A percentile compares a stretch with the other conserved stretches of the same genome.
Evolutionary conservation across 257 asterid genomes (phyloP).

Genomic region (Solanum pinnatisectum): DNA sequence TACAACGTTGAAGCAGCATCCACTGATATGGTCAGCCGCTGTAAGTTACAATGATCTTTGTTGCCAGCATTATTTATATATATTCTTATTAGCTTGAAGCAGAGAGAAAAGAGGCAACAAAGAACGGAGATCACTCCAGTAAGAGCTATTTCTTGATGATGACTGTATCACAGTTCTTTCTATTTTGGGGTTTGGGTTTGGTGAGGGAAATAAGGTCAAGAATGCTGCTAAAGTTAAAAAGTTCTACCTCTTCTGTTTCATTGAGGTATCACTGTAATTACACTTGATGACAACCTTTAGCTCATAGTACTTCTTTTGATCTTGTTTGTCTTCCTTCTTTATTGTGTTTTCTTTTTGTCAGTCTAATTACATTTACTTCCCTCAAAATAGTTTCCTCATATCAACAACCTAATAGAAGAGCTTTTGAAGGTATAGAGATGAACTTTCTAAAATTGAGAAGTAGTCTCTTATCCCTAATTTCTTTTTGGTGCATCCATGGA

Average conservation of each 20-base stretch:
- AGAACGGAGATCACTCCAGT: not conserved
- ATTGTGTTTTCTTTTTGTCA: not conserved
- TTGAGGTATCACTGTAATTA: not conserved
- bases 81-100: not conserved
- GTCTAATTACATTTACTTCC: not conserved
- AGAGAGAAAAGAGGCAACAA: not conserved
- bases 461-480: not conserved
- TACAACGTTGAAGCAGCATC: slow-evolving; percentile 89
- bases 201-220: not conserved
- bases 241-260: not conserved
- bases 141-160: not conserved
- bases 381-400: not conserved
- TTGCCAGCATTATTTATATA: not conserved
- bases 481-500: not conserved
- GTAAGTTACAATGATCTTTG: slow-evolving; percentile 29
- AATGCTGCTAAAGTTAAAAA: not conserved
- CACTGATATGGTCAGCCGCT: slow-evolving; percentile 89
- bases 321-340: not conserved
- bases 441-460: not conserved
- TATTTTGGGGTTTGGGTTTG: not conserved
- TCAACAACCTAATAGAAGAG: not conserved
- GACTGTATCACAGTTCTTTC: not conserved
- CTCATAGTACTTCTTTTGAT: not conserved
- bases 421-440: not conserved
- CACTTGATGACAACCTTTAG: not conserved